These are phyloP conservation scores for Meyerozyma elateridarum DNA, from an alignment of 1,139 yeast species.

Conservation along the genomic window DNA sequence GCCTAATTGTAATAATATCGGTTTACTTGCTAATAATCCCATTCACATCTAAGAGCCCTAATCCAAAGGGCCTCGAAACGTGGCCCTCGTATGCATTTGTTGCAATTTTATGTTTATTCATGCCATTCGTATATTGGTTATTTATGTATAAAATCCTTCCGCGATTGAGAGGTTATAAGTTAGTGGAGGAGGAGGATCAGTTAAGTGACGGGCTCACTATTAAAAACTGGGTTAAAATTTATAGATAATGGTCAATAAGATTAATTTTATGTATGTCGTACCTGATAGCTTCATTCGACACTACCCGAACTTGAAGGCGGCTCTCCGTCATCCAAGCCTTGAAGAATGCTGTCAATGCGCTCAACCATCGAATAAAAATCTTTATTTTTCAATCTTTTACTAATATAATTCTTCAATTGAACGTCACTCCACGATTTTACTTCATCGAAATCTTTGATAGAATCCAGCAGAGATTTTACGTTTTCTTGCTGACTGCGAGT, in stretches of 20 bases:
- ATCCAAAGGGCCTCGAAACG: slow-evolving; percentile 36
- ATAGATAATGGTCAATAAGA: slow-evolving; percentile 5
- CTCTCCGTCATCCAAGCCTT: slow-evolving; percentile 4
- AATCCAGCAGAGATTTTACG: no score
- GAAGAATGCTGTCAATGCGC: slow-evolving; percentile 11
- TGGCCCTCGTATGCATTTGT: slow-evolving; percentile 53
- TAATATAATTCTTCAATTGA: slow-evolving; percentile 4
- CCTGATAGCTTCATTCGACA: neutral
- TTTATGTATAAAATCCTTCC: slow-evolving; percentile 45
- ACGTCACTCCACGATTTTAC: no score
- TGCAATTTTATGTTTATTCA: slow-evolving; percentile 24
- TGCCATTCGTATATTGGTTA: slow-evolving; percentile 46
- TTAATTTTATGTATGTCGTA: neutral
- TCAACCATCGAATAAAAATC: slow-evolving; percentile 11
- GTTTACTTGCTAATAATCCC: slow-evolving; percentile 44
- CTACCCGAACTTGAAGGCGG: no score
- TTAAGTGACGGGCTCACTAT: slow-evolving; percentile 53
- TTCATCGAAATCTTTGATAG: no score
- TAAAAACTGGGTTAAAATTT: slow-evolving; percentile 45
- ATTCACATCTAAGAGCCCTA: slow-evolving; percentile 36
- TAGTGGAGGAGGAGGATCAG: slow-evolving; percentile 33
- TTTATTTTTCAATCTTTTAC: slow-evolving; percentile 9
- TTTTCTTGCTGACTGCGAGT: no score
- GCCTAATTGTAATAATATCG: slow-evolving; percentile 35
- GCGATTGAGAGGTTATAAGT: slow-evolving; percentile 33